phyloP scores from a whole-genome alignment of 768 basidiomycete genomes.

The Dioszegia hungarica region DNA sequence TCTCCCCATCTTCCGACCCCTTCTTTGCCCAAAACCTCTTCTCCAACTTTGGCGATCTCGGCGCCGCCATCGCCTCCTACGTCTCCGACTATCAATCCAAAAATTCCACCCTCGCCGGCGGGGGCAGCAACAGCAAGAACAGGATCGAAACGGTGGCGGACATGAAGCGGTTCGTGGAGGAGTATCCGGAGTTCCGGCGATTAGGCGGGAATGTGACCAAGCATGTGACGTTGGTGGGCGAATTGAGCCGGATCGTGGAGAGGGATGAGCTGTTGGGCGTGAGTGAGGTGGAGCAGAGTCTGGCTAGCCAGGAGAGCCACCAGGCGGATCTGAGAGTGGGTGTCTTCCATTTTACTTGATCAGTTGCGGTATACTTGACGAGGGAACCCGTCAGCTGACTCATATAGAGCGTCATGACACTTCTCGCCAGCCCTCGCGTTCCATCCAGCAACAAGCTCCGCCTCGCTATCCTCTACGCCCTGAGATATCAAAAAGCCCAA shows the following conservation, averaged over 20 bases:
- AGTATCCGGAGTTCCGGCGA: conserved; percentile 95
- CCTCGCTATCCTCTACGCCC: conserved; percentile 81
- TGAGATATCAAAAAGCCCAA: conserved; percentile 89
- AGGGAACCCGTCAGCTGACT: not conserved
- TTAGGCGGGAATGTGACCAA: conserved; percentile 98
- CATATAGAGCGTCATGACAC: conserved; percentile 69
- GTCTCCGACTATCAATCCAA: conserved; percentile 73
- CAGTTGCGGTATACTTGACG: too few species aligned
- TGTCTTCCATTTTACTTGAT: not conserved
- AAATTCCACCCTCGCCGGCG: conserved; percentile 51
- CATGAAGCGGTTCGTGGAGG: conserved; percentile 97
- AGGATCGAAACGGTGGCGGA: conserved; percentile 89
- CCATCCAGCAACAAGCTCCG: conserved; percentile 79
- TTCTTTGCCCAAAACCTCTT: conserved; percentile 89
- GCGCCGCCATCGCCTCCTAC: conserved; percentile 82
- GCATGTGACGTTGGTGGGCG: conserved; percentile 94
- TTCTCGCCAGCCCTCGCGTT: conserved; percentile 65
- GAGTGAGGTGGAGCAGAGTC: conserved; percentile 91
- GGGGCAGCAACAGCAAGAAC: conserved; percentile 41
- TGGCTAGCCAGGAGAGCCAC: conserved; percentile 81
- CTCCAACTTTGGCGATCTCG: conserved; percentile 93
- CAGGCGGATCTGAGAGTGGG: conserved; percentile 73
- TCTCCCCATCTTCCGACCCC: conserved; percentile 83
- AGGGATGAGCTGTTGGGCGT: conserved; percentile 79
- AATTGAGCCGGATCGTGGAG: conserved; percentile 84